phyloP scores from a whole-genome alignment of 2,329 filamentous ascomycete species.

The Hymenoscyphus infarciens region DNA sequence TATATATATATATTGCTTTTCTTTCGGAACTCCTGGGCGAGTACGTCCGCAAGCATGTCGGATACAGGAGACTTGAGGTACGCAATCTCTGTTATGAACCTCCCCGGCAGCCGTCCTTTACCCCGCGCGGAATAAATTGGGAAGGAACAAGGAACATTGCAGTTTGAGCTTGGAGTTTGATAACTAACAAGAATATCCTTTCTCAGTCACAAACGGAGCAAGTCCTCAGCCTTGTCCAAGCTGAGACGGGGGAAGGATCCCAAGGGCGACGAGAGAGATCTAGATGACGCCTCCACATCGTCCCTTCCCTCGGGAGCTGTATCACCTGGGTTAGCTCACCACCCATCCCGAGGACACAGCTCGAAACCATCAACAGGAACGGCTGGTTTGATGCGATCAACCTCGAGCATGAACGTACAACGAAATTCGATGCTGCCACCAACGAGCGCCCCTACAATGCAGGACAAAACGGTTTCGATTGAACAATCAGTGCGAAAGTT shows the following conservation, averaged over 20 bases:
- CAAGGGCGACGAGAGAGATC: constrained; percentile 32
- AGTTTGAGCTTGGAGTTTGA: neutral
- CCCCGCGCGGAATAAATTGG: neutral
- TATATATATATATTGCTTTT: too few species aligned
- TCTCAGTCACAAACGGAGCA: constrained; percentile 46
- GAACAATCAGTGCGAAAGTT: constrained; percentile 95
- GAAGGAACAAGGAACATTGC: too few species aligned
- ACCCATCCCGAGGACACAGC: constrained; percentile 26
- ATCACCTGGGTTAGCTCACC: constrained; percentile 28
- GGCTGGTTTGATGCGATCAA: constrained; percentile 31
- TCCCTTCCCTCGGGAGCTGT: constrained; percentile 27
- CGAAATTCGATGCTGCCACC: constrained; percentile 18
- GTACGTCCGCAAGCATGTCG: neutral
- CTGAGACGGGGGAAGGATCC: constrained; percentile 44
- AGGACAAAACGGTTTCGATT: constrained; percentile 51
- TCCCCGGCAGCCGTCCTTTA: too few species aligned
- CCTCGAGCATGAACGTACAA: constrained; percentile 23
- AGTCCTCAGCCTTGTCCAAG: constrained; percentile 51
- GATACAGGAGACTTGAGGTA: neutral
- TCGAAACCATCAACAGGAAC: constrained; percentile 31
- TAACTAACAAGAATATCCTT: constrained; percentile 14
- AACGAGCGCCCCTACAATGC: constrained; percentile 11
- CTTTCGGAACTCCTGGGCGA: neutral
- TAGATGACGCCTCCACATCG: constrained; percentile 31
- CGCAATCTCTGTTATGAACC: neutral